A percentile compares a stretch with the other conserved stretches of the same genome.
Evolutionary conservation across 208 protist genomes (phyloP).

Genomic region (Crithidia acanthocephali): DNA sequence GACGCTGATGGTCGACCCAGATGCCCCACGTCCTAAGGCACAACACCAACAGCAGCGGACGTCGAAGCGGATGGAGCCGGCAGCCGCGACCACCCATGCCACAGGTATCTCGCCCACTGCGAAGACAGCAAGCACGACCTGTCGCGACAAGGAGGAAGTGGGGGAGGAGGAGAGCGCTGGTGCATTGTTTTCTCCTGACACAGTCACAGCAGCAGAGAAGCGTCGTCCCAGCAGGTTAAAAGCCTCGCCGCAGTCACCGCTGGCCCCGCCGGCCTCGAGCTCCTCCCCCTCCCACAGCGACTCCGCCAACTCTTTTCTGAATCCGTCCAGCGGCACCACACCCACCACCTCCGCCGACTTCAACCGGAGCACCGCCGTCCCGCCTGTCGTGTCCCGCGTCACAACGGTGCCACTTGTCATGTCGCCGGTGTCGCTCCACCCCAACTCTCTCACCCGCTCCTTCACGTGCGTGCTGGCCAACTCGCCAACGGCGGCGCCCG

Average conservation of each 20-base stretch:
- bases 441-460: constrained; percentile 1
- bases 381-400: neutral
- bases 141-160: no score
- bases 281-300: neutral
- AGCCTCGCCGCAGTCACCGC: constrained; percentile 9
- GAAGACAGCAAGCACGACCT: no score
- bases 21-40: constrained; percentile 20
- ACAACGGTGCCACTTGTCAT: neutral
- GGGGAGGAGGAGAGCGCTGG: neutral
- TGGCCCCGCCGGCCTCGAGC: neutral
- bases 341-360: neutral
- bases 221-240: no score
- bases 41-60: neutral
- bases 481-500: neutral
- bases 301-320: neutral
- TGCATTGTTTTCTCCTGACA: no score
- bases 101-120: no score
- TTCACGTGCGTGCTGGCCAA: neutral
- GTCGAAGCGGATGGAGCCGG: neutral
- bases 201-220: neutral
- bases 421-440: neutral
- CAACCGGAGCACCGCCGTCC: neutral
- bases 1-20: constrained; percentile 36
- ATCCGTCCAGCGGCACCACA: neutral
- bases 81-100: neutral